These are phyloP conservation scores for Helicocarpus griseus DNA, from an alignment of 2,329 filamentous ascomycete genomes.

Conservation along the genomic window DNA sequence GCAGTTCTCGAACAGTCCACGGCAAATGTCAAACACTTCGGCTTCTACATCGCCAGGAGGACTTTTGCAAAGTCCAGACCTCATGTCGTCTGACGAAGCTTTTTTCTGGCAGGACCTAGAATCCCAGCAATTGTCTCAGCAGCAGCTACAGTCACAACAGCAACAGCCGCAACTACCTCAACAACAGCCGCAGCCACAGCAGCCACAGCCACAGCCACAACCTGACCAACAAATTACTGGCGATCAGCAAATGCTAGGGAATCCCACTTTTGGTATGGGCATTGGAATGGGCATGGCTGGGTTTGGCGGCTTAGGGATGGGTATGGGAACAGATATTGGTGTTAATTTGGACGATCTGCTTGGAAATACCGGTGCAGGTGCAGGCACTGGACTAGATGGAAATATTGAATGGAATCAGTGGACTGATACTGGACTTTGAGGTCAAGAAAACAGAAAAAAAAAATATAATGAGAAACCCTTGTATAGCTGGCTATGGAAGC, in stretches of 20 bases:
- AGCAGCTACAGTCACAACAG: background rate
- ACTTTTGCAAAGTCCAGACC: background rate
- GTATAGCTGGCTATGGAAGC: no score
- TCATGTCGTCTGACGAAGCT: background rate
- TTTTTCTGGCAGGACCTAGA: slow-evolving; percentile 2
- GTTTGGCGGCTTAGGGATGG: slow-evolving; percentile 13
- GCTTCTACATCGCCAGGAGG: background rate
- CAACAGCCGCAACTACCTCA: background rate
- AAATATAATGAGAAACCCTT: background rate
- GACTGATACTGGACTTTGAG: slow-evolving; percentile 24
- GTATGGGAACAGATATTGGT: slow-evolving; percentile 23
- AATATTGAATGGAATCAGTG: slow-evolving; percentile 28
- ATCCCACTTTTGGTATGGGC: slow-evolving; percentile 15
- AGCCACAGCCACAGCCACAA: background rate
- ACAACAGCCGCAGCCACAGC: background rate
- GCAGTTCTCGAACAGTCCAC: background rate
- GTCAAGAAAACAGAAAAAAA: background rate
- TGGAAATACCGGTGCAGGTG: slow-evolving; percentile 18
- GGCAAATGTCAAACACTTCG: background rate
- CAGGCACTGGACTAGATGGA: background rate
- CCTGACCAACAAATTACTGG: background rate
- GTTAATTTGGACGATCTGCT: slow-evolving; percentile 34
- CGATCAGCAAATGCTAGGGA: background rate
- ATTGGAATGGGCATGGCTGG: slow-evolving; percentile 14
- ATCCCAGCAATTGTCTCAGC: background rate